Conservation (phyloP, 2,329 filamentous ascomycete genomes). For the Arthrobotrys pseudoclavata region DNA sequence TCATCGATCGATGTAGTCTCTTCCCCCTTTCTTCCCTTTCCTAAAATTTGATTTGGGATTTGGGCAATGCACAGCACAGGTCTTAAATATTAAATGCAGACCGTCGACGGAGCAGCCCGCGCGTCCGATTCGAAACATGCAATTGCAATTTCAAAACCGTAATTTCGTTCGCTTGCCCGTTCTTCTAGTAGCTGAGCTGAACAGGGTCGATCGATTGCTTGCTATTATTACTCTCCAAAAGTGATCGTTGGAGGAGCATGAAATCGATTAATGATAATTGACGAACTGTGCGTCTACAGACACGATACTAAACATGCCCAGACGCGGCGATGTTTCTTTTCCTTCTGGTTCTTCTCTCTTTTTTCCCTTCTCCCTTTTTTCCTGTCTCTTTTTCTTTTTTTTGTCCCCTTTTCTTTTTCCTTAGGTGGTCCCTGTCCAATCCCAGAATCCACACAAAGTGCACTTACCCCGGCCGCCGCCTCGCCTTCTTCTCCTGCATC, state of each 20-base stretch:
- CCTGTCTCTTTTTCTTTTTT: neutral
- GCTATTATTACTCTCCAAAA: neutral
- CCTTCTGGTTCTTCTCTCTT: neutral
- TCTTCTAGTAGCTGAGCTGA: too few relatives aligned
- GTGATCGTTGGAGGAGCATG: neutral
- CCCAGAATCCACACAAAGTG: constrained; percentile 31
- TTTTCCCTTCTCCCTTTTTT: constrained; percentile 13
- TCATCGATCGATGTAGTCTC: constrained; percentile 37
- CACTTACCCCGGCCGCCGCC: constrained; percentile 38
- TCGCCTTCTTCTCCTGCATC: constrained; percentile 60
- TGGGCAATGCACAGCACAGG: neutral
- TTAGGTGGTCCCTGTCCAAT: constrained; percentile 51
- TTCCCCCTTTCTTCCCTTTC: neutral
- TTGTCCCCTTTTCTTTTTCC: constrained; percentile 39
- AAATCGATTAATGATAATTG: neutral
- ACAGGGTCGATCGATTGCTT: neutral
- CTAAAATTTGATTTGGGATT: neutral
- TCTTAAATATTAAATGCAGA: neutral
- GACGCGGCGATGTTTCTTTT: constrained; percentile 25
- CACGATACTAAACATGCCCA: too few relatives aligned
- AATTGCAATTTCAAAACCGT: neutral
- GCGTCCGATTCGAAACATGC: neutral
- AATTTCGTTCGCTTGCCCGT: neutral
- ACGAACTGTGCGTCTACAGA: constrained; percentile 28
- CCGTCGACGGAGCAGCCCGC: constrained; percentile 5